Evolutionary conservation across 805 yeast species (phyloP), one percentile per base, ranked within the genome.

Genomic region (Zygoascus biomembranicola): DNA sequence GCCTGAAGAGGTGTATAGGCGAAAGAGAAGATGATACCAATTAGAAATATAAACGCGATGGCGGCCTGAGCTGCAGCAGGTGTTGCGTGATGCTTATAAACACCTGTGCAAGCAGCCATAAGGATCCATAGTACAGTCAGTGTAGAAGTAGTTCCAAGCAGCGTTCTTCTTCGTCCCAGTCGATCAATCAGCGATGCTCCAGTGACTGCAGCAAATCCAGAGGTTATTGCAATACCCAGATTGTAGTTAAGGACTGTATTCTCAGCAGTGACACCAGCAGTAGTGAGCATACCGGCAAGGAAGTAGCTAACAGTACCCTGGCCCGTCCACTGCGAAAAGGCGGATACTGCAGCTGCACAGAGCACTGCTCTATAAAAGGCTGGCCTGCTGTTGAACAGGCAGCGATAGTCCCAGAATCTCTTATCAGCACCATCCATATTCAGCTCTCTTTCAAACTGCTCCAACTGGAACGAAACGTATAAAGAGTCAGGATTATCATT

Each of bases 1-100:
- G 70, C 70, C 50, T 68, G 72, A 59, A 71, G 60, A 6, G 74
- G 69, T 19, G 73, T 70, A 52, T 68, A 64, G 1, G 68, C 69
- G 54, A 67, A 47, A n/a, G 58, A 43, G 41, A 52, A 60, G 32
- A 57, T 46, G 14, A 47, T 46, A 13, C 54, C 51, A 39, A 59
- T 57, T 6, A 59, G 20, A 51, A 58, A 56, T 23, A 55, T 50
- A 18, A 55, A 51, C 11, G 57, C 56, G 47, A 59, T 55, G 13
- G 39, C 13, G 5, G 39, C 39, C 39, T 35, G 13, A 8, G 54
- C 50, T 6, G 59, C 66, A 9, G 52, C 56, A 1, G 63, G 62
- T 19, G 67, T 66, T 6, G 58, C 55, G 28, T 58, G 59, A 3
- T 56, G 51, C n/a, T 57, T 55, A 45, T 54, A 62, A 32, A 61